These are phyloP conservation scores for Penicillium salamii DNA, from an alignment of 495 filamentous ascomycete species.

Conservation along the genomic window DNA sequence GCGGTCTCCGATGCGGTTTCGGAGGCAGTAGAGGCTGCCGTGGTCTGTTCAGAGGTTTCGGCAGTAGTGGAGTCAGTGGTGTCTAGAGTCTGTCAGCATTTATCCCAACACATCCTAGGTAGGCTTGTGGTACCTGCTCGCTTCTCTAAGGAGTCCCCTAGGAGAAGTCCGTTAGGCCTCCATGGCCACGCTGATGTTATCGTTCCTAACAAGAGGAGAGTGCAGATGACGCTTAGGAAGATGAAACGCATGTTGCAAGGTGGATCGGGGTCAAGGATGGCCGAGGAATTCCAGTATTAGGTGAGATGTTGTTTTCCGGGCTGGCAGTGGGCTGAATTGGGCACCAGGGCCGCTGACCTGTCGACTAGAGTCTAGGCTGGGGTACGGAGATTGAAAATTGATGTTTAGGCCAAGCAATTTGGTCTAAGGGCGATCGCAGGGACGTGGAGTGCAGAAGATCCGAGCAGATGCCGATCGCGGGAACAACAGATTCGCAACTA, in stretches of 20 bases:
- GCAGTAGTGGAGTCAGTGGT: conserved; percentile 16
- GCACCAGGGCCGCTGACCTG: conserved; percentile 2
- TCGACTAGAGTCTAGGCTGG: background rate
- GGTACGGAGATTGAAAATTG: background rate
- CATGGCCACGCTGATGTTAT: conserved; percentile 52
- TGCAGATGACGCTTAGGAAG: conserved; percentile 31
- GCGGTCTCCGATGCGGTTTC: conserved; percentile 20
- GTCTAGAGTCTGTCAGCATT: conserved; percentile 11
- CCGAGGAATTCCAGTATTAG: background rate
- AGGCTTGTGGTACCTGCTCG: conserved; percentile 29
- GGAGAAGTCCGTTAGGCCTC: conserved; percentile 28
- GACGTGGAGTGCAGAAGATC: conserved; percentile 14
- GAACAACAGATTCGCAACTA: too few relatives aligned
- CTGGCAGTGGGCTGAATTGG: background rate
- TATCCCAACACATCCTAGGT: background rate
- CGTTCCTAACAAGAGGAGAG: conserved; percentile 45
- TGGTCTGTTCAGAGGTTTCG: conserved; percentile 19
- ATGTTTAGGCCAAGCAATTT: background rate
- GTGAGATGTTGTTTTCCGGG: background rate
- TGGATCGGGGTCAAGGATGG: conserved; percentile 5
- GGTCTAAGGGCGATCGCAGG: conserved; percentile 7
- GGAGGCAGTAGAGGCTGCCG: conserved; percentile 18
- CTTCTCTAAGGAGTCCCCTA: conserved; percentile 29
- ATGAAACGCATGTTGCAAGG: conserved; percentile 34
- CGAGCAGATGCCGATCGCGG: conserved; percentile 19